Conservation (phyloP, 2,329 filamentous ascomycete genomes). For the Trichoderma afroharzianum region DNA sequence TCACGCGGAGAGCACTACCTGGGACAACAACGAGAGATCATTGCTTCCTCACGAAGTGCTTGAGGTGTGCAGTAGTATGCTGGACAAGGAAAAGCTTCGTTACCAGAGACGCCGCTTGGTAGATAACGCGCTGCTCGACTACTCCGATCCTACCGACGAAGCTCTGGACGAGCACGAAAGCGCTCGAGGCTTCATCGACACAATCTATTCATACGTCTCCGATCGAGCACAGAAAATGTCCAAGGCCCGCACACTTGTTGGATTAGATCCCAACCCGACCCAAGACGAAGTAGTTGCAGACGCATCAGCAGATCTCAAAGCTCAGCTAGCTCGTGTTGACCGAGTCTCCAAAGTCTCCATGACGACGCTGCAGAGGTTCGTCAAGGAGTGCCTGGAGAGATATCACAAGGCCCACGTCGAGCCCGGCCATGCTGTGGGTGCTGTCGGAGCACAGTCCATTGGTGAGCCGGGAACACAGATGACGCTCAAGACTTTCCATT, state of each 20-base stretch:
- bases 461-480: constrained; percentile 98
- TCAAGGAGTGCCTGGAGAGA: constrained; percentile 79
- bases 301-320: constrained; percentile 26
- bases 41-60: constrained; percentile 73
- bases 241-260: constrained; percentile 47
- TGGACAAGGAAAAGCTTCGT: constrained; percentile 65
- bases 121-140: constrained; percentile 60
- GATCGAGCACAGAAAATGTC: constrained; percentile 59
- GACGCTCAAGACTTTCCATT: constrained; percentile 99
- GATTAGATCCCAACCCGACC: constrained; percentile 37
- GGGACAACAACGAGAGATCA: constrained; percentile 70
- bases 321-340: constrained; percentile 47
- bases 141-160: constrained; percentile 65
- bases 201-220: constrained; percentile 69
- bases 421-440: constrained; percentile 91
- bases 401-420: constrained; percentile 90
- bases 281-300: constrained; percentile 22
- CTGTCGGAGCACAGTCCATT: constrained; percentile 95
- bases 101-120: constrained; percentile 59
- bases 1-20: constrained; percentile 72
- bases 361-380: constrained; percentile 69
- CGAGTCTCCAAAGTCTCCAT: constrained; percentile 81
- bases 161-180: constrained; percentile 78
- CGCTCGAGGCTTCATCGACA: constrained; percentile 74
- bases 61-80: constrained; percentile 61